Evolutionary conservation across 176 grass and related monocot species (phyloP), one percentile per base, ranked within the genome.

Genomic region (Rhynchospora pubera): DNA sequence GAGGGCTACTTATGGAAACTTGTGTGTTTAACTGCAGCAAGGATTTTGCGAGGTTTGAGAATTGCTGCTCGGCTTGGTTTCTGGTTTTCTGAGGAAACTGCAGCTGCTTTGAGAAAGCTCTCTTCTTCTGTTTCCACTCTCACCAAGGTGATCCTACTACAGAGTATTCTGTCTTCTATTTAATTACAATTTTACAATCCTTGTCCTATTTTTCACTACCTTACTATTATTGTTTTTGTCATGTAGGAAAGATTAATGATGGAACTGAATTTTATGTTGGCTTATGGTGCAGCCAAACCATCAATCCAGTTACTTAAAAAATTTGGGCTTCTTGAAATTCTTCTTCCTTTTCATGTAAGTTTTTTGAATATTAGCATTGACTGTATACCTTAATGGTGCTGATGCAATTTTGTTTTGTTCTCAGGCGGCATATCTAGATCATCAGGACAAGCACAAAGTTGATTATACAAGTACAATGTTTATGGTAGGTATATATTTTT

Each of bases 21-120:
- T n/a, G n/a, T 15, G 7, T 64, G 46, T 52, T 85, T 79, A 88
- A 85, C 88, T 83, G 62, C 89, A 97, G 95, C 95, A 43, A 94
- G 92, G 85, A 94, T 97, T 85, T 91, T 97, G 87, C 88, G 95
- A 85, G 92, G 92, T 79, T 91, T 97, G 66, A 91, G 95, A 92
- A 89, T 97, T 92, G 95, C 79, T 83, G 90, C 65, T 82, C 88
- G 92, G 30, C 90, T 97, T 83, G 92, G 88, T 82, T 93, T 97
- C 60, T 83, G 70, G 63, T 91, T 97, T 87, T 94, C 92, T 62
- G 85, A 84, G 48, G 92, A 93, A 85, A 91, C 90, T 84, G 85
- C 85, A 48, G 81, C 68, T 70, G 95, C 92, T 34, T 89, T 94
- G 83, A 85, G 13, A 0, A 73, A 85, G 81, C 81, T 91, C 85